Evolutionary conservation across 192 early-diverging fungal genomes (phyloP), one percentile per base, ranked within the genome.

Genomic region (Coemansia furcata): DNA sequence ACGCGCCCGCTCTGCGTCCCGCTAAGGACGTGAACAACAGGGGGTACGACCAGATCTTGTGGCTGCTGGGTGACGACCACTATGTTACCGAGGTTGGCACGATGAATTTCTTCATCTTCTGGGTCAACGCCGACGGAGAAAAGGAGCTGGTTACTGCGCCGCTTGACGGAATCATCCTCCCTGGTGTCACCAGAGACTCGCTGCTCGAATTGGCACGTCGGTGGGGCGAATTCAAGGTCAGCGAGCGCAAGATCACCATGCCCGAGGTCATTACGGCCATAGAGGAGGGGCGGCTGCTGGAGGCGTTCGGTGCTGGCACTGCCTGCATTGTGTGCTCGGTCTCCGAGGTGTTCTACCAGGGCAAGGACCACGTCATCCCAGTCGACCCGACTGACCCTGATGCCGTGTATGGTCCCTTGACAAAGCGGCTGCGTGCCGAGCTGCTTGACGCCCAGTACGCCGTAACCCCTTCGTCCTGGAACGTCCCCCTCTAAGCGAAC

Each of bases 261-360:
- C 76, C 77, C 33, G 89, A 93, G 68, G 60, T 98, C 14, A 72
- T 86, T n/a, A 75, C 89, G 60, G 94, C 94, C 6, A 62, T 89
- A 37, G 85, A 91, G 54, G 87, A 95, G 52, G 85, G 85, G 17
- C 87, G 94, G 38, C 77, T 98, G 66, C 76, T 92, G 29, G 96
- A 98, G 76, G 92, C 95, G 84, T 98, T 98, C 87, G 96, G 96
- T 63, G 86, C 94, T n/a, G 97, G 97, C 50, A 99, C 97, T 37
- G 97, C 97, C 19, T 94, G 94, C 77, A 95, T 99, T 63, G 94
- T 99, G 17, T 88, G 85, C 76, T 95, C 95, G 33, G 93, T 99
- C 84, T 94, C 95, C 80, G 83, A 73, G 37, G 90, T 97, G 64
- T 69, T 84, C 44, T 97, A 93, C 71, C 70, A 93, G 35, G 90